Base-by-base conservation (phyloP, 2,329 filamentous ascomycete genomes). In the Colletotrichum gloeosporioides region DNA sequence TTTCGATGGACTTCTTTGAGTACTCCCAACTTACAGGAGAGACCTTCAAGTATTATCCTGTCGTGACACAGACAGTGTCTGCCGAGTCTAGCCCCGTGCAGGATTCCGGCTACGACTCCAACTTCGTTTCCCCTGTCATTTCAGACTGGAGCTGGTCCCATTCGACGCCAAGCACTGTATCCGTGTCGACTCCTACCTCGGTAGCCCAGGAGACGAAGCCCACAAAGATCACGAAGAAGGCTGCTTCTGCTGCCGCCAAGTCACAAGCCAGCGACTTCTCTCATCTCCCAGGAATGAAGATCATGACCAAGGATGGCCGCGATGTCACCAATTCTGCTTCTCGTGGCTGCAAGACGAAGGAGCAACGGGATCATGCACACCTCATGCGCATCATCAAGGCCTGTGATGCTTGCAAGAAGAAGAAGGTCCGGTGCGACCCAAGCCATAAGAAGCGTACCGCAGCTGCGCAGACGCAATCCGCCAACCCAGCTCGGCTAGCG, bases 301-400 rank as follows among this genome's bases (percentile, higher is more conserved):
- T 93, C 78, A 88, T 93, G 86, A 93, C 92, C 74, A 90, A 88
- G 81, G 91, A 92, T 78, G 92, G 92, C 64, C 84, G 85, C 57
- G 92, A 93, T 81, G 89, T 93, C 72, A 93, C 92, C 61, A 90
- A 92, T 82, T 88, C 89, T 71, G 90, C 90, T 16, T 91, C 90
- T 18, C 88, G 92, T 53, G 91, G 91, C 39, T 91, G 89, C 82
- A 93, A 93, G 85, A 92, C 92, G 69, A 92, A 92, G 87, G 92
- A 93, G 86, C 92, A 93, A 86, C 89, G 92, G 39, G 91, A 93
- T 69, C 92, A 93, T 80, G 92, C 92, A 8, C 91, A 93, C 79
- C 84, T 93, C 63, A 93, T 93, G 90, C 87, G 92, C 76, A 91
- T 92, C 81, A 91, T 93, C 82, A 93, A 93, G 85, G 92, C 92